phyloP scores from a whole-genome alignment of 2,329 filamentous ascomycete genomes.

The Aphanocladium album region DNA sequence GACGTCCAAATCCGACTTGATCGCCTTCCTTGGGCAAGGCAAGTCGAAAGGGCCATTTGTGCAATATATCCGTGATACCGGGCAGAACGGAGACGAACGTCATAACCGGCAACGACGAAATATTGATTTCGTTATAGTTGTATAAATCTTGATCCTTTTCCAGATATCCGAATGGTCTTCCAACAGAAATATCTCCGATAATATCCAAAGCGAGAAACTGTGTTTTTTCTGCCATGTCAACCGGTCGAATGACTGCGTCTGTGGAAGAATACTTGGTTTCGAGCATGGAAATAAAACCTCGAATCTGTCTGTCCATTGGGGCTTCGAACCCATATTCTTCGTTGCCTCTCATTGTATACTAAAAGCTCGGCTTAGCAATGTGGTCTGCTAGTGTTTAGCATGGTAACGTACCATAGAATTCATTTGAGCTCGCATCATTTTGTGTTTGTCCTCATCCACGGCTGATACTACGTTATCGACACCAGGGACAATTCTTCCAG shows the following conservation, averaged over 20 bases:
- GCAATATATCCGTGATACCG: conserved; percentile 29
- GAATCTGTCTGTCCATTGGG: conserved; percentile 35
- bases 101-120: conserved; percentile 34
- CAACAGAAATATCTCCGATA: conserved; percentile 49
- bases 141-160: conserved; percentile 44
- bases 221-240: conserved; percentile 46
- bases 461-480: conserved; percentile 49
- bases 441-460: conserved; percentile 39
- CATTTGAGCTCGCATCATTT: conserved; percentile 39
- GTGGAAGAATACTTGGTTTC: conserved; percentile 42
- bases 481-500: conserved; percentile 47
- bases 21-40: conserved; percentile 33
- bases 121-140: conserved; percentile 39
- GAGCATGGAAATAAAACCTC: conserved; percentile 40
- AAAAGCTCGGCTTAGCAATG: conserved; percentile 7
- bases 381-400: background rate
- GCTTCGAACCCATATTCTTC: conserved; percentile 36
- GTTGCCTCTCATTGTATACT: conserved; percentile 49
- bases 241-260: conserved; percentile 25
- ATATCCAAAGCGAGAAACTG: conserved; percentile 52
- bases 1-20: conserved; percentile 32
- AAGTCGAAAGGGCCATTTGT: conserved; percentile 32
- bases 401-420: conserved; percentile 34
- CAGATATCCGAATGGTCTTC: conserved; percentile 47
- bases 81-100: conserved; percentile 33